Base-by-base conservation (phyloP, 345 rosid genomes). In the Cochlearia excelsa region DNA sequence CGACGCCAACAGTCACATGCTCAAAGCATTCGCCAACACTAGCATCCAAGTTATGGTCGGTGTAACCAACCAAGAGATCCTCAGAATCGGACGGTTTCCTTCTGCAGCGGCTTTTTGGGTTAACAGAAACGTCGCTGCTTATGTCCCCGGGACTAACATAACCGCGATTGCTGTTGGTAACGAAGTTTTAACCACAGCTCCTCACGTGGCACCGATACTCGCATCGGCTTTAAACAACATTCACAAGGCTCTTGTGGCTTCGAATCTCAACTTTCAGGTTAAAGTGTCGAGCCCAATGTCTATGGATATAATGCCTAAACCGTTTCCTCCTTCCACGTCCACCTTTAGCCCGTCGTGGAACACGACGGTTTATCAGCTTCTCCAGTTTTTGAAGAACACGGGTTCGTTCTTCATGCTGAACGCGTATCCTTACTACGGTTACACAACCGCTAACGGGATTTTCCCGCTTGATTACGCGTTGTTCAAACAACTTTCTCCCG, bases 131-230 rank as follows among this genome's bases (percentile, higher is more conserved):
- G 87, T 94, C 4, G 95, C 84, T 26, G 69, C 77, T 37, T 87
- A 94, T 65, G 31, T 87, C 49, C 97, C 99, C 65, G 74, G 84
- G 2, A 94, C 99, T 46, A 94, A 90, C 58, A 90, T 94, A 38
- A 84, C 99, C 6, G 88, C 92, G 62, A 81, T 94, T 66, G 90
- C 97, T 4, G 97, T 94, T 35, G 99, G 99, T 55, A 94, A 90
- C 33, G 95, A 94, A 77, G 88, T 94, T 74, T 88, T 90, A 51
- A 78, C 96, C 48, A 8, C 81, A 29, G 53, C 79, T 38, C 97
- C 99, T 7, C 87, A 90, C 68, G 83, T 75, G 47, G 96, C 92
- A 1, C 72, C 90, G 0, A 76, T 85, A 64, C 77, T 94, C 43
- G 84, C 87, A 40, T 71, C 85, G 0, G 96, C 99, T 61, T 79